Conservation (phyloP, 352 stramenopile species). For the Phytophthora agathidicida region DNA sequence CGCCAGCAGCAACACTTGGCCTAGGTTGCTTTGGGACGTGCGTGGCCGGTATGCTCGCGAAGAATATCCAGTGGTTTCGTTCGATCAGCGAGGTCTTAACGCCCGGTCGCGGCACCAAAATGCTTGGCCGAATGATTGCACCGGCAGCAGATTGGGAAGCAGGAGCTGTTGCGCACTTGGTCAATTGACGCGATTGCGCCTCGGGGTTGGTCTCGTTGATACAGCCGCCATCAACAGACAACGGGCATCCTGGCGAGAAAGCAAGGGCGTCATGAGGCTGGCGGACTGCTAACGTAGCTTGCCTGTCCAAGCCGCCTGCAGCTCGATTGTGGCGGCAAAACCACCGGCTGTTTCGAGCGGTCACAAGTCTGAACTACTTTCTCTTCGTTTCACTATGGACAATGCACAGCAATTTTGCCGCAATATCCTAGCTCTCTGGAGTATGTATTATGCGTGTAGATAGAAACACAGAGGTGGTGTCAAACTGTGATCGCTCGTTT, state of each 20-base stretch:
- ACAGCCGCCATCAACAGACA: conserved; percentile 1
- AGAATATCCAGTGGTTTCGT: conserved; percentile 37
- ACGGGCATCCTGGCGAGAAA: conserved; percentile 10
- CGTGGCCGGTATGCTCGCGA: conserved; percentile 11
- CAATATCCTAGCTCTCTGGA: no score
- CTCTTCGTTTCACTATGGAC: conserved; percentile 8
- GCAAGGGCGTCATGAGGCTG: conserved; percentile 22
- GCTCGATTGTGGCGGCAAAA: conserved; percentile 23
- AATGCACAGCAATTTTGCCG: no score
- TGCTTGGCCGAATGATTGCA: conserved; percentile 12
- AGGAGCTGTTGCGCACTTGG: conserved; percentile 23
- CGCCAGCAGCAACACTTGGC: background rate
- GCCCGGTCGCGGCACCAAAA: conserved; percentile 19
- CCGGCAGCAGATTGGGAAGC: conserved; percentile 18
- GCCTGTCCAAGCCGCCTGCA: conserved; percentile 25
- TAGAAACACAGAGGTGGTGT: no score
- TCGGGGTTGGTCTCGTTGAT: background rate
- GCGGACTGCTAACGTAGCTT: conserved; percentile 20
- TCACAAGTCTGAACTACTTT: conserved; percentile 7
- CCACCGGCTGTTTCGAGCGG: conserved; percentile 8
- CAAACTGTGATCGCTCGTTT: no score
- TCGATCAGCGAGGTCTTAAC: conserved; percentile 16
- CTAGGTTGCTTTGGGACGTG: no score
- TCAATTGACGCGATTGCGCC: conserved; percentile 11
- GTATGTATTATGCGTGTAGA: no score